Evolutionary conservation across 2,329 filamentous ascomycete species (phyloP).

Genomic region (Colletotrichum cuscutae): DNA sequence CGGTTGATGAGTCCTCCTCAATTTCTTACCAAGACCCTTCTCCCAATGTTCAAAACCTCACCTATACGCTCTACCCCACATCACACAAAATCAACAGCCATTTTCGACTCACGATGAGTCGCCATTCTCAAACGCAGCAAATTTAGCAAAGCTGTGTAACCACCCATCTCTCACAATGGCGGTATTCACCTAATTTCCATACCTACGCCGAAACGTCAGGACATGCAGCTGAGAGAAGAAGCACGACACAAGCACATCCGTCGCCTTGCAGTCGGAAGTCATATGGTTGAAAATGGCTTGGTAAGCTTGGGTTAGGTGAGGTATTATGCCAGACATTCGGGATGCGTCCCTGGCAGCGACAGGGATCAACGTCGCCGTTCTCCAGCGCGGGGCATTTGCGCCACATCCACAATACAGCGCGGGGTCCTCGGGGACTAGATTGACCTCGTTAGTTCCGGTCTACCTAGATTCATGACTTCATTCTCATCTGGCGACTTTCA

Average conservation of each 20-base stretch:
- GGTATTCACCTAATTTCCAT: background rate
- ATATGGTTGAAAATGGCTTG: background rate
- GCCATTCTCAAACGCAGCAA: background rate
- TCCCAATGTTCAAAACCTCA: too few species aligned
- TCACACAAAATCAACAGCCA: background rate
- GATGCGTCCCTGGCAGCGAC: background rate
- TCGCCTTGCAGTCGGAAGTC: background rate
- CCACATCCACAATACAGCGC: background rate
- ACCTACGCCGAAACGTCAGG: background rate
- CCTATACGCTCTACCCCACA: background rate
- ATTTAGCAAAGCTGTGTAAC: background rate
- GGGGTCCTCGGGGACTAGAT: conserved; percentile 17
- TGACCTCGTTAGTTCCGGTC: background rate
- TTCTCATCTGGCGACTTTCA: background rate
- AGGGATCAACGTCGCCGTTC: conserved; percentile 17
- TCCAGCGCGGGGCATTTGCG: conserved; percentile 17
- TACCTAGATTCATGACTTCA: conserved; percentile 9
- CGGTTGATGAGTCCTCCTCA: background rate
- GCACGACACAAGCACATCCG: background rate
- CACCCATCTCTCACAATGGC: background rate
- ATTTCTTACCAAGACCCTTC: too few species aligned
- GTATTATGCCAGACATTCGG: background rate
- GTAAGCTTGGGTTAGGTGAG: background rate
- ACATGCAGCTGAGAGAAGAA: background rate
- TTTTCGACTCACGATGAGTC: background rate